These are phyloP conservation scores for Penicillium sp. DNA, from an alignment of 2,329 filamentous ascomycete species.

Conservation along the genomic window DNA sequence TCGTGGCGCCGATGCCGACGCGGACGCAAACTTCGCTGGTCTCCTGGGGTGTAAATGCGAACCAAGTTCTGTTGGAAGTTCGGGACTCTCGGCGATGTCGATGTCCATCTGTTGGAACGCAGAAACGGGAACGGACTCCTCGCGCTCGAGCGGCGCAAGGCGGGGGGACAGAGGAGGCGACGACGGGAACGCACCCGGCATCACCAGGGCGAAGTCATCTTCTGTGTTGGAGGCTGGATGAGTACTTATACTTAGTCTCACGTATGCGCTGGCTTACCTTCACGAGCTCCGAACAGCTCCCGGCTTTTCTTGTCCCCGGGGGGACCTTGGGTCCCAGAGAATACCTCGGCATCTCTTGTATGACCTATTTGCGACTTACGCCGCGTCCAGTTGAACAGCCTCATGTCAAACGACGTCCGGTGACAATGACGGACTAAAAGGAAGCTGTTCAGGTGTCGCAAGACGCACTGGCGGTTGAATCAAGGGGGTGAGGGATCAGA, in stretches of 20 bases:
- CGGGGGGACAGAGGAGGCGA: conserved; percentile 17
- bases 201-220: conserved; percentile 2
- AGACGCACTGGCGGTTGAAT: conserved; percentile 6
- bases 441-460: neutral
- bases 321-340: neutral
- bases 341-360: neutral
- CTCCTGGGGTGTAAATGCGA: conserved; percentile 15
- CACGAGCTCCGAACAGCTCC: neutral
- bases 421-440: neutral
- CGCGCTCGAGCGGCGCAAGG: conserved; percentile 10
- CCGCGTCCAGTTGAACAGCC: conserved; percentile 6
- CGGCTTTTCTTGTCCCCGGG: neutral
- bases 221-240: neutral
- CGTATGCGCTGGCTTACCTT: conserved; percentile 4
- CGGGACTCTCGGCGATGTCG: conserved; percentile 4
- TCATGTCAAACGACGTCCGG: neutral
- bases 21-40: conserved; percentile 1
- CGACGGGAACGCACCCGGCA: conserved; percentile 20
- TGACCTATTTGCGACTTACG: neutral
- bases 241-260: neutral
- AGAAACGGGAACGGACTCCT: conserved; percentile 6
- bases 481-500: neutral
- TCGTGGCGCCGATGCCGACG: neutral
- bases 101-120: conserved; percentile 10
- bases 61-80: conserved; percentile 20